Evolutionary conservation across 1,284 basidiomycete species (phyloP), one percentile per base, ranked within the genome.

Genomic region (Butyriboletus appendiculatus): DNA sequence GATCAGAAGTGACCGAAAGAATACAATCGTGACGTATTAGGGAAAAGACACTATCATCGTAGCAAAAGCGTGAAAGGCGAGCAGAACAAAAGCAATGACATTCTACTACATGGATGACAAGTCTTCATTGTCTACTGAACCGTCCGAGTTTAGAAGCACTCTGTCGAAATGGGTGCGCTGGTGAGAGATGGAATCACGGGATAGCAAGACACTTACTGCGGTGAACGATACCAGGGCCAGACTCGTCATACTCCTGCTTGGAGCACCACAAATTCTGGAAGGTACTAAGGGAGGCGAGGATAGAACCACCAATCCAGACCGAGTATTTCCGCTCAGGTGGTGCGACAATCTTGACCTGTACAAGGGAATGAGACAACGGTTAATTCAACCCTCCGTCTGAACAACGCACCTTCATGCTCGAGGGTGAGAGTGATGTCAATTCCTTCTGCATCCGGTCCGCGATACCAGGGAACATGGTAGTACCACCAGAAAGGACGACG

Each of bases 231-330:
- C 82, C 88, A 51, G 90, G 90, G 53, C 91, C 91, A 53, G 83
- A 85, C 77, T 95, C 92, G 73, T 95, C 92, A 76, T 94, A 94
- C 75, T 92, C 90, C 71, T 94, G 90, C 81, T 95, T 96, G 60
- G 90, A 91, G 81, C 88, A 89, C 92, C 92, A 94, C 68, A 93
- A 75, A 70, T 88, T 89, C 82, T 97, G 95, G 94, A 98, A 98
- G 62, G 96, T 98, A 65, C 87, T 91, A 55, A 98, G 86, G 55
- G 95, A 97, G 37, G 94, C 94, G 57, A 98, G 81, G 74, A 98
- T 98, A 60, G 94, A 97, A 68, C 96, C 96, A 84, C 96, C 96
- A 70, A 98, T 98, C 96, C 96, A 98, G 77, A 97, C 96, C 52
- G 92, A 93, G 83, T 93, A 94, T 75, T 94, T 95, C 69, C 94